Evolutionary conservation across 176 grass and related monocot species (phyloP).

Genomic region (Aegilops longissima): DNA sequence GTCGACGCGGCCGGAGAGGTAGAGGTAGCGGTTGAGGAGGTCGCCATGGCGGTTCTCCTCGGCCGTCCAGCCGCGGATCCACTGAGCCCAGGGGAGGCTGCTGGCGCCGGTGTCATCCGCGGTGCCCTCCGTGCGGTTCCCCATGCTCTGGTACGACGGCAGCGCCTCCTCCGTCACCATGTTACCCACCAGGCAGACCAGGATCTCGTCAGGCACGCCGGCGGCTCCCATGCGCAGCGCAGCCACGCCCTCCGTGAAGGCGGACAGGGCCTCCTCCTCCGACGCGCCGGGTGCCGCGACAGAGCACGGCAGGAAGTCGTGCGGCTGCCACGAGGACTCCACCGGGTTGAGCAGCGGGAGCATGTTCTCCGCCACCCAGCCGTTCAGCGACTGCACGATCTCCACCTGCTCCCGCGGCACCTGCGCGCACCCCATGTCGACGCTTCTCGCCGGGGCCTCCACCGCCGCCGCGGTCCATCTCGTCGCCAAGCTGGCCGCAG

Average conservation of each 20-base stretch:
- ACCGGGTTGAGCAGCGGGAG: slow-evolving; percentile 44
- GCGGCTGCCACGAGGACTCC: slow-evolving; percentile 51
- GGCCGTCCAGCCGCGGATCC: slow-evolving; percentile 49
- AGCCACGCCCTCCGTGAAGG: slow-evolving; percentile 16
- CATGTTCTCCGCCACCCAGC: slow-evolving; percentile 48
- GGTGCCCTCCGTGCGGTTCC: slow-evolving; percentile 13
- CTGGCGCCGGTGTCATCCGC: slow-evolving; percentile 29
- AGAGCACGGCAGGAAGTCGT: slow-evolving; percentile 47
- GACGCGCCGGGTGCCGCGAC: not conserved
- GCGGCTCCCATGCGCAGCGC: slow-evolving; percentile 15
- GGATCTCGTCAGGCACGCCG: slow-evolving; percentile 27
- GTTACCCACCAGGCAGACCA: slow-evolving; percentile 41
- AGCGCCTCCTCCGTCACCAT: slow-evolving; percentile 47
- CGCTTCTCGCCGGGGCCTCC: not conserved
- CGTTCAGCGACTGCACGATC: slow-evolving; percentile 23
- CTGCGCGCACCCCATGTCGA: not conserved
- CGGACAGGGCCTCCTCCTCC: not conserved
- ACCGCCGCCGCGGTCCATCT: not conserved
- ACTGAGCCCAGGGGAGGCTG: slow-evolving; percentile 14
- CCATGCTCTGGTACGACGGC: slow-evolving; percentile 45
- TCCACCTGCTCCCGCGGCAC: slow-evolving; percentile 43
- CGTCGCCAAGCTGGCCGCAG: not conserved
- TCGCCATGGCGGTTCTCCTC: slow-evolving; percentile 80
- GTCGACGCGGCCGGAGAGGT: slow-evolving; percentile 42
- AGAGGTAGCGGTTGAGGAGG: slow-evolving; percentile 49